These are phyloP conservation scores for Aleurites moluccanus DNA, from an alignment of 441 rosid species.

Conservation along the genomic window DNA sequence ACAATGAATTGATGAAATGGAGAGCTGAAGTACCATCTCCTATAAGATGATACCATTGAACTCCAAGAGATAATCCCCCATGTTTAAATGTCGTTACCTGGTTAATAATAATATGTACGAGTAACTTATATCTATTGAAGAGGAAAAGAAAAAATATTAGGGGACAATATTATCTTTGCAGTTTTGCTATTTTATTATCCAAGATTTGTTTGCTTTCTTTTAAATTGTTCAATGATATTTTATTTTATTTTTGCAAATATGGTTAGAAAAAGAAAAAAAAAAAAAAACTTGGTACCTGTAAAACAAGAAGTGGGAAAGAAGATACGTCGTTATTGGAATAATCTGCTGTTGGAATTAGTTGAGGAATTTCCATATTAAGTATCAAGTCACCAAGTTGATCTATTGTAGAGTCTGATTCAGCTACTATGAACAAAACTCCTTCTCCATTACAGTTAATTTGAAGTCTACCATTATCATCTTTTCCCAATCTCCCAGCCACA, in stretches of 20 bases:
- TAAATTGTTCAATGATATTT: too few species aligned
- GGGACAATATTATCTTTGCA: too few species aligned
- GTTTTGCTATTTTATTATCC: not conserved
- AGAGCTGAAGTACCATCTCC: not conserved
- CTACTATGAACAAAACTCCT: constrained; percentile 42
- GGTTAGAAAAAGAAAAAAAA: not conserved
- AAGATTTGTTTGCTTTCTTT: not conserved
- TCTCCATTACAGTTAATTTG: constrained; percentile 35
- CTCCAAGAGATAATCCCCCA: constrained; percentile 25
- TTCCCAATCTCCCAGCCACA: constrained; percentile 19
- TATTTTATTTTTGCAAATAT: too few species aligned
- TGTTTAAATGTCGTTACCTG: constrained; percentile 19
- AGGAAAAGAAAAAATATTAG: not conserved
- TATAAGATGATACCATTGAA: not conserved
- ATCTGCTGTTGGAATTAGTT: constrained; percentile 30
- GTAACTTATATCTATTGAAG: not conserved
- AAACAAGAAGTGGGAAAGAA: constrained; percentile 22
- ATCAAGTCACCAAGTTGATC: constrained; percentile 32
- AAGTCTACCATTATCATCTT: constrained; percentile 13
- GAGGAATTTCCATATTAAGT: constrained; percentile 17
- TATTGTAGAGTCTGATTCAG: constrained; percentile 26
- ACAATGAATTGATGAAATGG: constrained; percentile 14
- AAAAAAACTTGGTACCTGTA: constrained; percentile 24
- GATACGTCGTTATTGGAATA: constrained; percentile 20
- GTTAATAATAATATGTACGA: not conserved